These are phyloP conservation scores for Chaetomium strumarium DNA, from an alignment of 2,329 filamentous ascomycete species.

Conservation along the genomic window DNA sequence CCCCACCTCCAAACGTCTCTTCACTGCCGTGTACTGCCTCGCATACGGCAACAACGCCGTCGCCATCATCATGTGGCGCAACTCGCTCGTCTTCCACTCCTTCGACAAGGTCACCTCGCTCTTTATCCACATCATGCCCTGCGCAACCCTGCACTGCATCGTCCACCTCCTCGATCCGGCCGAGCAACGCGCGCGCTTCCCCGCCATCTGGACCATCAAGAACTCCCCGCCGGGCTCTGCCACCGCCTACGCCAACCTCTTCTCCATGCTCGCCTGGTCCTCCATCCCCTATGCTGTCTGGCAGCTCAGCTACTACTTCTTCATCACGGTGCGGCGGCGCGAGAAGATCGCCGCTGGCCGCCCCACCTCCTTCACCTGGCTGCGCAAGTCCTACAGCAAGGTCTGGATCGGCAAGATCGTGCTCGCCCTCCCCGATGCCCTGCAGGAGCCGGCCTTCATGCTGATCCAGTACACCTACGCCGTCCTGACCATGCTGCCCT, in stretches of 20 bases:
- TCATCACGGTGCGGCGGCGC: constrained; percentile 90
- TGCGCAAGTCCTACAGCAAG: constrained; percentile 84
- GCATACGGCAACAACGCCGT: constrained; percentile 96
- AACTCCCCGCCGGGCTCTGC: constrained; percentile 61
- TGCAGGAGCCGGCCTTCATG: constrained; percentile 94
- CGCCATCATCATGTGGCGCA: constrained; percentile 98
- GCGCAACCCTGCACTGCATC: constrained; percentile 84
- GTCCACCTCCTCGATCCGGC: constrained; percentile 71
- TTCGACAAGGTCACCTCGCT: constrained; percentile 96
- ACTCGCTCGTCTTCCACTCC: constrained; percentile 96
- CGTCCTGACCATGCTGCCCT: constrained; percentile 87
- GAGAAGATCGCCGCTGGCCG: constrained; percentile 94
- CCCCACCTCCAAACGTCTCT: constrained; percentile 80
- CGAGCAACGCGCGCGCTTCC: constrained; percentile 65
- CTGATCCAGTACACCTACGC: constrained; percentile 90
- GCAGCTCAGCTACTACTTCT: constrained; percentile 88
- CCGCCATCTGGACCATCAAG: constrained; percentile 79
- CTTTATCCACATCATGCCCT: constrained; percentile 99
- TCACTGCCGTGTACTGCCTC: constrained; percentile 87
- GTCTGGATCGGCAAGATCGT: constrained; percentile 85
- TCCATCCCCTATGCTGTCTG: constrained; percentile 87
- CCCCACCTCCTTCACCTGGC: constrained; percentile 96
- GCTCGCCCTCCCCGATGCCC: constrained; percentile 62
- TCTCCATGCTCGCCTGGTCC: constrained; percentile 90
- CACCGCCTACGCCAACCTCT: constrained; percentile 69